phyloP scores from a whole-genome alignment of 805 yeast genomes.

The Blastobotrys terrestris region DNA sequence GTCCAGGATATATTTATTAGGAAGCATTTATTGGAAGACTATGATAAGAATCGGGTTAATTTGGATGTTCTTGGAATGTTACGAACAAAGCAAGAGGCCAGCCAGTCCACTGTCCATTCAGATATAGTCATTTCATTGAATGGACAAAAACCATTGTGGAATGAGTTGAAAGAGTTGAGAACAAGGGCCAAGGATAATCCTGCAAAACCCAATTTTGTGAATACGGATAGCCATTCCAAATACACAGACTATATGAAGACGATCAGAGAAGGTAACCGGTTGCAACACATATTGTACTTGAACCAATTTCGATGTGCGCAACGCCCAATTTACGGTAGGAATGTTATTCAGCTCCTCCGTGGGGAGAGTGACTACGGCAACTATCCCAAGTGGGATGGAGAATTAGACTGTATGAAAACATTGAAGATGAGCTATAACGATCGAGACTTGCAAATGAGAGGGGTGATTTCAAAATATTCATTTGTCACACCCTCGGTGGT shows the following conservation, averaged over 20 bases:
- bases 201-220: slow-evolving; percentile 25
- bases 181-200: slow-evolving; percentile 7
- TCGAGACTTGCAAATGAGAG: slow-evolving; percentile 13
- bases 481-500: slow-evolving; percentile 87
- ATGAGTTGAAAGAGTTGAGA: slow-evolving; percentile 15
- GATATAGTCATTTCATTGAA: not conserved
- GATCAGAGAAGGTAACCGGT: slow-evolving; percentile 43
- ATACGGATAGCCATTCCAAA: slow-evolving; percentile 50
- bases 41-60: slow-evolving; percentile 35
- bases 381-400: not conserved
- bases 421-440: slow-evolving; percentile 18
- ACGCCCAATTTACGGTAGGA: slow-evolving; percentile 62
- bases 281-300: slow-evolving; percentile 52
- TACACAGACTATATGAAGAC: slow-evolving; percentile 49
- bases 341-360: slow-evolving; percentile 37
- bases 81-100: slow-evolving; percentile 48
- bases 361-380: not conserved
- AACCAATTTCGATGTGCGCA: slow-evolving; percentile 62
- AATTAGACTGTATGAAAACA: slow-evolving; percentile 23
- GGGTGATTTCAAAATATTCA: slow-evolving; percentile 43
- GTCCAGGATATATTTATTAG: slow-evolving; percentile 37
- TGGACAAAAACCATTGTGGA: slow-evolving; percentile 2
- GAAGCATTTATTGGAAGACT: slow-evolving; percentile 27
- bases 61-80: slow-evolving; percentile 55
- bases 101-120: slow-evolving; percentile 6